Percentiles rank a stretch among this genome's conserved stretches.
These are phyloP conservation scores for Litchi chinensis DNA, from an alignment of 345 rosid genomes.

Conservation along the genomic window DNA sequence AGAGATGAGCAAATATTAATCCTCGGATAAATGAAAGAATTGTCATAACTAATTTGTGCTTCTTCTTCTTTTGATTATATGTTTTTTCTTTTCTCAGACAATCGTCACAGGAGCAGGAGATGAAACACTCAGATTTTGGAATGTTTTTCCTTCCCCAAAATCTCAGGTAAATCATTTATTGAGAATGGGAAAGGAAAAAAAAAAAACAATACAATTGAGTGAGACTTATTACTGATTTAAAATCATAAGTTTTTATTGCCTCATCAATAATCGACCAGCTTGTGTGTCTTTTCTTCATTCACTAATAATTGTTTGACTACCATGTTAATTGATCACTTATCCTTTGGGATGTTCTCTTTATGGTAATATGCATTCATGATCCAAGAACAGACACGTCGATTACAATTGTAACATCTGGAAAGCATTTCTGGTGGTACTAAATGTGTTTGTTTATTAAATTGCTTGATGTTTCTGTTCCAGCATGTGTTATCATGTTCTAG, in stretches of 20 bases:
- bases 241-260: background rate
- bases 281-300: background rate
- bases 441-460: no score
- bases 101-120: slow-evolving; percentile 99
- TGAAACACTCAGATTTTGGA: slow-evolving; percentile 97
- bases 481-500: background rate
- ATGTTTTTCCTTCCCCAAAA: slow-evolving; percentile 93
- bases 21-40: background rate
- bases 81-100: slow-evolving; percentile 49
- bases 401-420: background rate
- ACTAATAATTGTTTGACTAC: background rate
- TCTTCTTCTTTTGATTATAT: background rate
- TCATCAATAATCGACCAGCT: background rate
- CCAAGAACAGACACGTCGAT: background rate
- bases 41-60: background rate
- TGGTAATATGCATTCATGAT: background rate
- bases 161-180: slow-evolving; percentile 64
- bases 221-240: background rate
- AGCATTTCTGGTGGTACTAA: background rate
- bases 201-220: no score
- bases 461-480: background rate
- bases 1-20: background rate
- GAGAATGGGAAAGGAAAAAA: background rate
- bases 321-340: background rate
- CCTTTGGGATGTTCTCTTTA: background rate